A percentile compares a stretch with the other conserved stretches of the same genome.
Evolutionary conservation across 108 stramenopile genomes (phyloP).

Genomic region (Stephanodiscus triporus): DNA sequence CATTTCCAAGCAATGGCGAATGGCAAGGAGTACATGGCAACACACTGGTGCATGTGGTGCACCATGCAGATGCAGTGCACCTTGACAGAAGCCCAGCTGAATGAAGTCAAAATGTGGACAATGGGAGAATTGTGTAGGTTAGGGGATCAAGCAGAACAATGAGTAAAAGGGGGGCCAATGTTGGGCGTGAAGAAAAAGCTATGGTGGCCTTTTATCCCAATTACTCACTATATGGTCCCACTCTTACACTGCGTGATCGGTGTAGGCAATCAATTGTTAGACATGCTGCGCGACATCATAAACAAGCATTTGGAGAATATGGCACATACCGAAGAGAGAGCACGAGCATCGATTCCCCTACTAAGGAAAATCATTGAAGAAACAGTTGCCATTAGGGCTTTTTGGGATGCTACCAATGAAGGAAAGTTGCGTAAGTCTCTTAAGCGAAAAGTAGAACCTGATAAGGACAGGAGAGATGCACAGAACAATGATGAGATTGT

Average conservation of each 20-base stretch:
- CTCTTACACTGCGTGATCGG: neutral
- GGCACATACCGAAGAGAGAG: neutral
- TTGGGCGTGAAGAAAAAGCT: neutral
- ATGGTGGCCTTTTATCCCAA: slow-evolving; percentile 1
- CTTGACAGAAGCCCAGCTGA: neutral
- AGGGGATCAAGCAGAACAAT: neutral
- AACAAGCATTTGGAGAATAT: neutral
- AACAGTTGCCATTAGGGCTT: neutral
- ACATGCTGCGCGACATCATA: neutral
- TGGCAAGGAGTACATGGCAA: neutral
- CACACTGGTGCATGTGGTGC: neutral
- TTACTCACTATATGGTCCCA: neutral
- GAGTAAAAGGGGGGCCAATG: neutral
- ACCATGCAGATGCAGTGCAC: neutral
- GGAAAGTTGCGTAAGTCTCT: too few species aligned
- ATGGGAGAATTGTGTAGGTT: neutral
- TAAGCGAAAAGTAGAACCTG: too few species aligned
- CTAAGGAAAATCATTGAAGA: neutral
- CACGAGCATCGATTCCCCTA: neutral
- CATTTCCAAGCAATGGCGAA: neutral
- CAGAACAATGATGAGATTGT: too few species aligned
- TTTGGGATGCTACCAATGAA: too few species aligned
- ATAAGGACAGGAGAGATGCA: too few species aligned
- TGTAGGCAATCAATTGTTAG: neutral
- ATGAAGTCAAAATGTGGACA: neutral